Conservation (phyloP, 2,329 filamentous ascomycete genomes). For the Venturia carpophila region DNA sequence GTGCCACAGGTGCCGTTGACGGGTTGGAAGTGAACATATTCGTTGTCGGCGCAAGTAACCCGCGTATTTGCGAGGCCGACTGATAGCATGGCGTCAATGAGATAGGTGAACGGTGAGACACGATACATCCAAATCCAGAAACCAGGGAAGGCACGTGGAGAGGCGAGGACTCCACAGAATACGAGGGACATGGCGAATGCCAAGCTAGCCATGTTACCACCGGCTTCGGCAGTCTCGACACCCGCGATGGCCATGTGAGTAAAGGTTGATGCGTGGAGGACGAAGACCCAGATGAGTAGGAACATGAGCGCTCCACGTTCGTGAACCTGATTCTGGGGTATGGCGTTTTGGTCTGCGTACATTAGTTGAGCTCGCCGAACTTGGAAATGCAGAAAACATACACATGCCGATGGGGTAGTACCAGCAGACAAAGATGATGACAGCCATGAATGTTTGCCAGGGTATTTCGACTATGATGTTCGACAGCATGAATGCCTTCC, state of each 20-base stretch:
- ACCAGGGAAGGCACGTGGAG: conserved; percentile 53
- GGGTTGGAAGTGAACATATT: conserved; percentile 61
- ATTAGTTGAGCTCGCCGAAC: not conserved
- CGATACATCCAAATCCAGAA: conserved; percentile 82
- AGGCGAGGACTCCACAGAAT: conserved; percentile 67
- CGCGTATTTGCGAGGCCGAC: conserved; percentile 59
- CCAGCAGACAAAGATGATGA: conserved; percentile 72
- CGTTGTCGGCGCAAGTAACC: conserved; percentile 61
- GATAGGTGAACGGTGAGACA: conserved; percentile 73
- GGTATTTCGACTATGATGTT: conserved; percentile 80
- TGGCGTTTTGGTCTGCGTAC: conserved; percentile 53
- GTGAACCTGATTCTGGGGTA: conserved; percentile 49
- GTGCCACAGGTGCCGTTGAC: conserved; percentile 50
- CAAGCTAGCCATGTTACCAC: conserved; percentile 67
- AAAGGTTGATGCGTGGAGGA: conserved; percentile 76
- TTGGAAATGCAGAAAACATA: not conserved
- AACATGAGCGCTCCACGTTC: conserved; percentile 74
- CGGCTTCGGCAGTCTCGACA: conserved; percentile 66
- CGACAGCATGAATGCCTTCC: conserved; percentile 76
- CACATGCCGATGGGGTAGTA: conserved; percentile 75
- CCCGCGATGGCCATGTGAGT: conserved; percentile 69
- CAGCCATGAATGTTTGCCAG: conserved; percentile 69
- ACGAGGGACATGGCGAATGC: conserved; percentile 65
- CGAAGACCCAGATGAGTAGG: conserved; percentile 65
- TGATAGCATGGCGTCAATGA: conserved; percentile 64